phyloP scores from a whole-genome alignment of 2,329 filamentous ascomycete genomes.

The Capronia americana region DNA sequence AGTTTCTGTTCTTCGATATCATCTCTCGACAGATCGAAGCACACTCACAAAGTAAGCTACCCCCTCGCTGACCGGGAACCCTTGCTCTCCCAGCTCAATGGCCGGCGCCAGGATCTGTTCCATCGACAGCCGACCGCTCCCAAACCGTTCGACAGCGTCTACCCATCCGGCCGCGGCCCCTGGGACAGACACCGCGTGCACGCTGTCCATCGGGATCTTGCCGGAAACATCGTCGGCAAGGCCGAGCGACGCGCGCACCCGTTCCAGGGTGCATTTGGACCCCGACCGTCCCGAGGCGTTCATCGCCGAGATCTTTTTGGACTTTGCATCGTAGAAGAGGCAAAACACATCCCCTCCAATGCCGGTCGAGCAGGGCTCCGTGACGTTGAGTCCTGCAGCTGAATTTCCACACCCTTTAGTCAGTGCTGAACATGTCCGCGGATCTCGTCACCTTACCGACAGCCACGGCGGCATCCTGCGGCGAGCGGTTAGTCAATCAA shows the following conservation, averaged over 20 bases:
- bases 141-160: slow-evolving; percentile 85
- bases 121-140: slow-evolving; percentile 80
- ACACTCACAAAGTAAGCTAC: slow-evolving; percentile 69
- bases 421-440: no score
- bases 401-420: not conserved
- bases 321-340: slow-evolving; percentile 84
- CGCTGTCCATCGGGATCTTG: slow-evolving; percentile 71
- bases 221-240: slow-evolving; percentile 58
- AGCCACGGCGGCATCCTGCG: slow-evolving; percentile 90
- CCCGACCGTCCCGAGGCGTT: slow-evolving; percentile 93
- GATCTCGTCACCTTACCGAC: slow-evolving; percentile 64
- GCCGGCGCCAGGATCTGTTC: slow-evolving; percentile 81
- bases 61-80: slow-evolving; percentile 86
- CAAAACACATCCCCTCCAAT: slow-evolving; percentile 98
- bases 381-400: slow-evolving; percentile 92
- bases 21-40: no score
- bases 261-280: slow-evolving; percentile 70
- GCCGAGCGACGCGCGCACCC: slow-evolving; percentile 71
- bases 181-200: slow-evolving; percentile 83
- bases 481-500: not conserved
- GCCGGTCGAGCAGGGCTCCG: slow-evolving; percentile 89
- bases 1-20: no score
- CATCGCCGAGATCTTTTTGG: slow-evolving; percentile 79
- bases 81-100: slow-evolving; percentile 82
- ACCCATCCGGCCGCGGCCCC: slow-evolving; percentile 94